A percentile compares a stretch with the other conserved stretches of the same genome.
These are phyloP conservation scores for Sordariomycetes sp. DNA, from an alignment of 2,329 filamentous ascomycete species.

Conservation along the genomic window DNA sequence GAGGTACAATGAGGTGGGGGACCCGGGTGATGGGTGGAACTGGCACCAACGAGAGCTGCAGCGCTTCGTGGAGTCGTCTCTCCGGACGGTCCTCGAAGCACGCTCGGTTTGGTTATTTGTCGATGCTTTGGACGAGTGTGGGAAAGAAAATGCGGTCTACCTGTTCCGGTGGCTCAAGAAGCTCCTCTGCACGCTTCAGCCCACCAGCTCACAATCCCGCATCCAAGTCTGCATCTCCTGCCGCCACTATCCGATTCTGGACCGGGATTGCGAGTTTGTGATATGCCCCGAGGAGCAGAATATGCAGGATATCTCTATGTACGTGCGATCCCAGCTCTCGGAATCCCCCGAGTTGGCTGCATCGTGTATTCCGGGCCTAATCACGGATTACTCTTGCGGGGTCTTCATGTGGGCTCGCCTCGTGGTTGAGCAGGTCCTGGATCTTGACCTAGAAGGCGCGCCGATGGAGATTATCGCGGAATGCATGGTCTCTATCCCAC, in stretches of 20 bases:
- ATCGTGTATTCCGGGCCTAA: conserved; percentile 1
- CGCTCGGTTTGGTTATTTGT: conserved; percentile 15
- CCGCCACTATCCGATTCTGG: conserved; percentile 18
- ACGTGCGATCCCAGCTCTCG: conserved; percentile 13
- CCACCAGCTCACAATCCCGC: conserved; percentile 2
- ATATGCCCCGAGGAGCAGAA: conserved; percentile 21
- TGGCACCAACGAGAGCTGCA: conserved; percentile 16
- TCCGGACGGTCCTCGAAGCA: conserved; percentile 11
- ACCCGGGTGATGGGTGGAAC: conserved; percentile 12
- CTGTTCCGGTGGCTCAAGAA: conserved; percentile 13
- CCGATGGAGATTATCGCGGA: conserved; percentile 10
- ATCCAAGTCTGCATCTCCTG: conserved; percentile 19
- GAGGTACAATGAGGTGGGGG: conserved; percentile 4
- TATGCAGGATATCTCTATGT: conserved; percentile 12
- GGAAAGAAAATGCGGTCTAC: conserved; percentile 11
- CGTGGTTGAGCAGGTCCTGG: conserved; percentile 11
- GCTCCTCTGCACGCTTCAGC: conserved; percentile 8
- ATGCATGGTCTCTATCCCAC: conserved; percentile 11
- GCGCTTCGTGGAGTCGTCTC: conserved; percentile 9
- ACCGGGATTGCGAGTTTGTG: conserved; percentile 9
- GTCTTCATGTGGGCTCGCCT: conserved; percentile 25
- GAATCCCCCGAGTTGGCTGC: not conserved
- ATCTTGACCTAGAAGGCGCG: conserved; percentile 8
- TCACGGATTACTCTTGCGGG: conserved; percentile 16
- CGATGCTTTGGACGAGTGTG: conserved; percentile 24